Evolutionary conservation across 768 basidiomycete genomes (phyloP), one percentile per base, ranked within the genome.

Genomic region (Suillus luteus): DNA sequence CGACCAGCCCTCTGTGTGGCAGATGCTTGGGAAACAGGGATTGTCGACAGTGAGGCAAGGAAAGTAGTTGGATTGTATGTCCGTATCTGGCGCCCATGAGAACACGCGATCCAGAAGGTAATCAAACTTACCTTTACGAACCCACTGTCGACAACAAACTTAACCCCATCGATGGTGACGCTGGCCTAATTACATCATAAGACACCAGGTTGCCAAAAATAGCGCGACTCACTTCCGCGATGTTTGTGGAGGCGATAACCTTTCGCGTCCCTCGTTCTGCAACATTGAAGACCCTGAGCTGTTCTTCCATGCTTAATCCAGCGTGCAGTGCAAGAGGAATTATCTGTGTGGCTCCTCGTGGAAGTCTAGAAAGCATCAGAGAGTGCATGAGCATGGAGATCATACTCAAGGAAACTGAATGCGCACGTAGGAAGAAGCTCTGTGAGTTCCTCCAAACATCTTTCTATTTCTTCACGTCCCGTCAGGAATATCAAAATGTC

Each of bases 401-500:
- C 31, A 63, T 12, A 35, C n/a, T 31, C 15, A 65, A 27, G 33
- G 35, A 24, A 37, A 14, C 2, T 19, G 19, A 11, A 15, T 41
- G 65, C 71, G 40, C 69, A 91, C 95, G 84, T 86, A 59, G 90
- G 87, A 31, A 93, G 71, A 63, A 93, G 81, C 69, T 97, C 95
- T 1, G 90, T 78, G 12, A 98, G 77, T 62, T 86, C 87, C 65
- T 96, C 90, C 22, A 96, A 74, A 65, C 92, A 95, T 49, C 86
- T 82, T 46, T 99, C 95, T 55, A 99, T 99, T 71, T 99, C 97
- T 74, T 99, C 97, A 40, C 96, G 81, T 9, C 97, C 97, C 0
- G 97, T 96, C 61, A 99, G 73, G 72, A 99, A 99, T 0, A 99
- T 87, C 27, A 99, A 83, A 52, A 99, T 86, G 77, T 99, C 97